Base-by-base conservation (phyloP, 345 rosid species). In the Toxicodendron radicans region DNA sequence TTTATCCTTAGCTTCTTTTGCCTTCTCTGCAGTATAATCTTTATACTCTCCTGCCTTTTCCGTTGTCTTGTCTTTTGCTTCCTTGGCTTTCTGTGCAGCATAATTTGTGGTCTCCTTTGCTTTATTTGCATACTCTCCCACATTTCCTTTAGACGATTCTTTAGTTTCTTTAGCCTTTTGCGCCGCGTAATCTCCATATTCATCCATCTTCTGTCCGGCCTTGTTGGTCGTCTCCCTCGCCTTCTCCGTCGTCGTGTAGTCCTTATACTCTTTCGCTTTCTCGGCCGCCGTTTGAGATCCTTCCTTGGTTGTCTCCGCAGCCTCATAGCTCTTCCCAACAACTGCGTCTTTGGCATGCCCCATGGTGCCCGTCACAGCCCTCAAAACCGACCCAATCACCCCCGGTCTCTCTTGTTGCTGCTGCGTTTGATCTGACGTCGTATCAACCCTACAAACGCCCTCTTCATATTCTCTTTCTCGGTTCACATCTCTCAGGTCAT, bases 271-370 rank as follows among this genome's bases (percentile, higher is more conserved):
- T n/a, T 67, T 75, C 10, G 51, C 38, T 45, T 78, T 76, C 52
- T 69, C 73, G 2, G 62, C 68, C 16, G 66, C 69, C 30, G 78
- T 71, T 2, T 57, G 43, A 3, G 74, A 20, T 33, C 48, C 60
- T 58, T 53, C 71, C 75, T 7, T 52, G 7, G 75, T 69, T 13
- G 13, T 51, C 59, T 72, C 81, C 1, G 71, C 65, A 21, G 71
- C 45, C 0, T 85, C 84, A 1, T 75, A 68, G 76, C 78, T 76
- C 78, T 88, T 90, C 2, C 93, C 97, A 0, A 86, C 84, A 9
- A 85, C 87, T 0, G 84, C 92, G 1, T 85, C 94, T 67, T 83
- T 91, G 0, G 89, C 97, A 11, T 88, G 89, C 76, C 80, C 90
- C 53, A 76, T 78, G 0, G 92, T 90, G 45, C 79, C 91, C 5